Base-by-base conservation (phyloP, 768 basidiomycete genomes). In the Termitomyces bulborhizus region DNA sequence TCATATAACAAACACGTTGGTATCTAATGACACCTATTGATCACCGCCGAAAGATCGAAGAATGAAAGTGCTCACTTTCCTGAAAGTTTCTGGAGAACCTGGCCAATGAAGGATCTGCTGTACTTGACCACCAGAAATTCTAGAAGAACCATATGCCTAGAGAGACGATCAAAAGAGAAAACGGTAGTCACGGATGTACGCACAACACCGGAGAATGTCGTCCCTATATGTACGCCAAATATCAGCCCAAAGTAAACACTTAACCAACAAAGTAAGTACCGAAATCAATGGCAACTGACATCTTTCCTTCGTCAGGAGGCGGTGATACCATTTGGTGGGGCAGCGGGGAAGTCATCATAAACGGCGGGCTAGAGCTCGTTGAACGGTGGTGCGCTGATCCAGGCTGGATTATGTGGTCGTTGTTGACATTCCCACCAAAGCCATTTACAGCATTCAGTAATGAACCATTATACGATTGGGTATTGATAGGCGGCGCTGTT, bases 91-190 rank as follows among this genome's bases (percentile, higher is more conserved):
- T 59, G 84, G 80, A 2, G 87, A 87, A 6, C 89, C 90, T 0
- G 89, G 91, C 92, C 92, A 94, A 56, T 81, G 80, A 16, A 94
- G 69, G 53, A 94, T 91, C 65, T 93, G 91, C 60, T 92, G 92
- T 4, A 93, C 79, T 59, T 78, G 77, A 15, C 93, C 93, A 0
- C 79, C 80, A 9, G 87, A 82, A 55, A 93, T 88, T 59, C 92
- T 84, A 11, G 90, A 87, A 7, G 90, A 93, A 6, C 88, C 91
- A 63, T 90, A 95, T 0, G 92, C 89, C 89, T 91, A 29, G 41
- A 26, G 34, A 9, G 51, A 42, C 46, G 24, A 51, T 61, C 55
- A 58, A 59, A 54, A 46, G 36, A 37, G 37, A n/a, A 39, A 40
- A 45, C 12, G 4, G 15, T 26, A 50, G 11, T 18, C 37, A 46